phyloP scores from a whole-genome alignment of 345 rosid species.

The Angophora floribunda region DNA sequence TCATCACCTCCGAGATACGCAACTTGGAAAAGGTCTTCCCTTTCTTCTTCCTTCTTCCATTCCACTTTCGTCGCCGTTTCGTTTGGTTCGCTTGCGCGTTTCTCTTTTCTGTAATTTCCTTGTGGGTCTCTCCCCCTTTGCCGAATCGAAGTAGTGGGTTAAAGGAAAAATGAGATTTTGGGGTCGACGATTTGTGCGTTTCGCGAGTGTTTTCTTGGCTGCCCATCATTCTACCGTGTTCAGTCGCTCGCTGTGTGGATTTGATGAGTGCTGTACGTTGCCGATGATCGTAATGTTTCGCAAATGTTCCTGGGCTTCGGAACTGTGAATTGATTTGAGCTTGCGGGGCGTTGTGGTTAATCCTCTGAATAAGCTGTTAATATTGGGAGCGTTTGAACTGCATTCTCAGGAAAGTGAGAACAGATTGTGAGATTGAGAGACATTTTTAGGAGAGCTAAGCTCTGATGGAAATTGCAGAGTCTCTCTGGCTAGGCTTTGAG shows the following conservation, averaged over 20 bases:
- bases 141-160: not conserved
- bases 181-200: not conserved
- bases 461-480: not conserved
- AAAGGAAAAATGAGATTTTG: not conserved
- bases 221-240: not conserved
- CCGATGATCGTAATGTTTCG: not conserved
- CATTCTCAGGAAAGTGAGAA: not conserved
- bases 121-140: not conserved
- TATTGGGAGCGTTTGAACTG: not conserved
- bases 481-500: not conserved
- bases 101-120: not conserved
- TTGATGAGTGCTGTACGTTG: not conserved
- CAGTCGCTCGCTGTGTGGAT: not conserved
- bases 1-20: conserved; percentile 54
- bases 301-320: not conserved
- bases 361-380: not conserved
- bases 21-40: conserved; percentile 59
- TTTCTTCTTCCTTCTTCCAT: not conserved
- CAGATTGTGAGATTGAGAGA: not conserved
- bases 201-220: not conserved
- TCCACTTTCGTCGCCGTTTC: not conserved
- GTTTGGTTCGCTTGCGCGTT: not conserved
- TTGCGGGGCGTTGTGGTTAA: not conserved
- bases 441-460: not conserved
- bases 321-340: not conserved